Evolutionary conservation across 257 asterid genomes (phyloP).

Genomic region (Plantago elongata): DNA sequence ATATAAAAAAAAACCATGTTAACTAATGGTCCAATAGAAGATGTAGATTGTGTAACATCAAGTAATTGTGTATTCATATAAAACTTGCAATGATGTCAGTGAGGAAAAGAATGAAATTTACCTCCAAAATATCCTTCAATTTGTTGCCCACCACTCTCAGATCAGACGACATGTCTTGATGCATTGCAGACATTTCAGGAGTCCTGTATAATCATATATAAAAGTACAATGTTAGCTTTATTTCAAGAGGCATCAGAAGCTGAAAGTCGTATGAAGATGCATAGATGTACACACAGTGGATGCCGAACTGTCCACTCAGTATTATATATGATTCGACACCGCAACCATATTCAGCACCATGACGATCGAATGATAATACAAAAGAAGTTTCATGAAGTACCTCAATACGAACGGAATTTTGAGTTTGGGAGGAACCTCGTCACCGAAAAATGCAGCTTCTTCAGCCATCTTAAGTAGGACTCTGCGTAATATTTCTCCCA

Average conservation of each 20-base stretch:
- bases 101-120: conserved; percentile 15
- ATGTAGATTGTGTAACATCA: not conserved
- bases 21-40: too few species aligned
- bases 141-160: conserved; percentile 53
- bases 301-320: too few species aligned
- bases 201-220: conserved; percentile 43
- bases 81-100: not conserved
- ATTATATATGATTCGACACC: too few species aligned
- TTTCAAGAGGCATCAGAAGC: not conserved
- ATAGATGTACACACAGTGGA: too few species aligned
- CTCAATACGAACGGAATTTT: conserved; percentile 50
- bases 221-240: not conserved
- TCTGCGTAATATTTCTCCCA: conserved; percentile 83
- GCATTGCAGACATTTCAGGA: conserved; percentile 87
- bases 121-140: conserved; percentile 63
- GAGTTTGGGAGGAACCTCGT: conserved; percentile 72
- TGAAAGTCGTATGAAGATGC: too few species aligned
- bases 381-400: conserved; percentile 26
- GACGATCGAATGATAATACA: not conserved
- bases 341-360: not conserved
- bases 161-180: conserved; percentile 66
- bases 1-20: not conserved
- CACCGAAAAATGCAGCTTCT: conserved; percentile 78
- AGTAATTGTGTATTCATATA: not conserved
- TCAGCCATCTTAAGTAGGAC: conserved; percentile 68